A percentile compares a stretch with the other conserved stretches of the same genome.
phyloP scores from a whole-genome alignment of 208 protist species.

The Leptomonas seymouri region DNA sequence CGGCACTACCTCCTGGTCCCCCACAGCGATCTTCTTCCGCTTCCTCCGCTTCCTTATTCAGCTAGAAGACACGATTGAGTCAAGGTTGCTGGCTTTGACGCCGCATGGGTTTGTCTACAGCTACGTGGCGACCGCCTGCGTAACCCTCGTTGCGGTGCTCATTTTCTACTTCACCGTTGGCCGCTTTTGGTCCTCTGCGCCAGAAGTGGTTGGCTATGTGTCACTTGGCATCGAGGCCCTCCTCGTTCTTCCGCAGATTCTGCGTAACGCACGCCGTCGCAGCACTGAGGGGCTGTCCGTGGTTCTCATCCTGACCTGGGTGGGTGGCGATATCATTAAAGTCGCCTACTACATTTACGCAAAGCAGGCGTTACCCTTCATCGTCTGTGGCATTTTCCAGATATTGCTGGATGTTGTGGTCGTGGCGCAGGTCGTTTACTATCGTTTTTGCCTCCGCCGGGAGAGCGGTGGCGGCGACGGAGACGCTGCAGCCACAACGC shows the following conservation, averaged over 20 bases:
- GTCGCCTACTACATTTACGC: constrained; percentile 68
- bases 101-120: constrained; percentile 32
- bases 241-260: constrained; percentile 76
- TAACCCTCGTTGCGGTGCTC: constrained; percentile 29
- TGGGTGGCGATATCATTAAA: constrained; percentile 71
- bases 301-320: constrained; percentile 73
- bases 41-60: constrained; percentile 30
- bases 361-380: constrained; percentile 68
- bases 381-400: constrained; percentile 71
- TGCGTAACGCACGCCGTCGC: constrained; percentile 65
- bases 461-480: not conserved
- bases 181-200: constrained; percentile 9
- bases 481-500: not conserved
- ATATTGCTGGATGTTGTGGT: constrained; percentile 64
- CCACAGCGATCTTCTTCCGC: not conserved
- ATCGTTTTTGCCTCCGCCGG: constrained; percentile 21
- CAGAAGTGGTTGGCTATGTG: constrained; percentile 60
- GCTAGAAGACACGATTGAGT: constrained; percentile 40
- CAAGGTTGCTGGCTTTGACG: constrained; percentile 27
- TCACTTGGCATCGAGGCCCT: constrained; percentile 68
- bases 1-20: not conserved
- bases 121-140: constrained; percentile 22
- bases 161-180: constrained; percentile 39
- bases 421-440: constrained; percentile 61
- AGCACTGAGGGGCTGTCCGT: constrained; percentile 68